phyloP scores from a whole-genome alignment of 2,329 filamentous ascomycete genomes.

The Orbilia blumenaviensis region DNA sequence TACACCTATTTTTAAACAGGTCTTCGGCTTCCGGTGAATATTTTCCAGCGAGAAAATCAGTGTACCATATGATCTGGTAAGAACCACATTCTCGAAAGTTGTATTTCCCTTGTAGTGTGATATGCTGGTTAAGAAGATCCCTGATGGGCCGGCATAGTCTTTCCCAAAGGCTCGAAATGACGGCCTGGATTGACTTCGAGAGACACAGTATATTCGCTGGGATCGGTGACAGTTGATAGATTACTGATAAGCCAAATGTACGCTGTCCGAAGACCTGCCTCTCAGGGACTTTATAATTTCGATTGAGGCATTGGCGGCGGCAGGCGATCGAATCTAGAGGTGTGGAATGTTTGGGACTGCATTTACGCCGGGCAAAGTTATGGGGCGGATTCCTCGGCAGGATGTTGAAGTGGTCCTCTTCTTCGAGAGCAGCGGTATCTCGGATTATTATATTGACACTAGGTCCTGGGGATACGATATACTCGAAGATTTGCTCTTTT shows the following conservation, averaged over 20 bases:
- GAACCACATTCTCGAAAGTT: conserved; percentile 18
- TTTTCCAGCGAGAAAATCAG: conserved; percentile 15
- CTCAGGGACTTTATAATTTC: background rate
- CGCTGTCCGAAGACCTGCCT: background rate
- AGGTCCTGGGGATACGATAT: conserved; percentile 17
- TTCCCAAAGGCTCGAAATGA: conserved; percentile 20
- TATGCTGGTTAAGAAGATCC: conserved; percentile 18
- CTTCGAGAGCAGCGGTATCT: conserved; percentile 15
- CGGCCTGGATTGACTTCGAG: conserved; percentile 17
- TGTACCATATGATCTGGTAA: conserved; percentile 28
- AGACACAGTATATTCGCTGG: conserved; percentile 35
- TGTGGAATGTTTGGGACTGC: conserved; percentile 7
- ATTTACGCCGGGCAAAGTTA: conserved; percentile 21
- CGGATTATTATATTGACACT: conserved; percentile 42
- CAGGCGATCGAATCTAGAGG: background rate
- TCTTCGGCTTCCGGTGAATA: conserved; percentile 25
- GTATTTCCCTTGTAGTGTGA: conserved; percentile 3
- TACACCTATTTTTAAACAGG: conserved; percentile 15
- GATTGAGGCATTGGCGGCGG: conserved; percentile 32
- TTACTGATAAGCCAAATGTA: conserved; percentile 21
- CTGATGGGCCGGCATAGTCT: conserved; percentile 10
- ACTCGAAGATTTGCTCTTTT: conserved; percentile 39
- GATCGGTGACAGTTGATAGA: conserved; percentile 44
- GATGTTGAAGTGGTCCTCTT: conserved; percentile 48
- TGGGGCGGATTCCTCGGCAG: conserved; percentile 41